Percentiles rank a stretch among this genome's conserved stretches.
Conservation (phyloP, 2,329 filamentous ascomycete genomes). For the Tolypocladium capitatum region DNA sequence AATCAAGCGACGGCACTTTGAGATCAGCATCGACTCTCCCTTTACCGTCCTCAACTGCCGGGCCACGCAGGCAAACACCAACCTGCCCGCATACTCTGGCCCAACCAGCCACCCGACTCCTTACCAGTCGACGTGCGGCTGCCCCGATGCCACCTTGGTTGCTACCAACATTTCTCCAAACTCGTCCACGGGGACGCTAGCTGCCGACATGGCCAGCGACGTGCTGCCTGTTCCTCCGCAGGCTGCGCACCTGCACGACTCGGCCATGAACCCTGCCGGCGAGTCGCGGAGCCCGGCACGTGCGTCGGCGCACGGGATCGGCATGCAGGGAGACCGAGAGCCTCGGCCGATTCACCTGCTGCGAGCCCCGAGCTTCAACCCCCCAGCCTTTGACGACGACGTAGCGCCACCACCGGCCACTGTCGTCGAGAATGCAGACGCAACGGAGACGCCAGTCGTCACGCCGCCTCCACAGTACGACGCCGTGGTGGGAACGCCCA, state of each 20-base stretch:
- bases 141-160: slow-evolving; percentile 36
- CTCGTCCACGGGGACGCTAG: slow-evolving; percentile 40
- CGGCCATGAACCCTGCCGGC: slow-evolving; percentile 17
- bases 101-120: slow-evolving; percentile 34
- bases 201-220: slow-evolving; percentile 21
- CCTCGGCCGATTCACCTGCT: slow-evolving; percentile 73
- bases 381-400: slow-evolving; percentile 75
- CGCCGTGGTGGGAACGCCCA: slow-evolving; percentile 54
- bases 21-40: slow-evolving; percentile 92
- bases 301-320: slow-evolving; percentile 2
- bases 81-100: slow-evolving; percentile 62
- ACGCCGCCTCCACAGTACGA: slow-evolving; percentile 83
- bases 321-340: slow-evolving; percentile 17
- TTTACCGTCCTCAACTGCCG: slow-evolving; percentile 89
- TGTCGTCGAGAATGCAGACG: slow-evolving; percentile 8
- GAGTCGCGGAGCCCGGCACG: slow-evolving; percentile 8
- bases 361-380: slow-evolving; percentile 73
- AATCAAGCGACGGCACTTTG: slow-evolving; percentile 72
- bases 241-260: slow-evolving; percentile 36
- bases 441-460: slow-evolving; percentile 27
- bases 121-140: slow-evolving; percentile 36
- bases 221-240: slow-evolving; percentile 37
- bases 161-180: slow-evolving; percentile 54
- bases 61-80: slow-evolving; percentile 82
- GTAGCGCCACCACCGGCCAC: slow-evolving; percentile 22